A percentile compares a stretch with the other conserved stretches of the same genome.
These are phyloP conservation scores for Entamoeba moshkovskii DNA, from an alignment of 208 protist species.

Conservation along the genomic window DNA sequence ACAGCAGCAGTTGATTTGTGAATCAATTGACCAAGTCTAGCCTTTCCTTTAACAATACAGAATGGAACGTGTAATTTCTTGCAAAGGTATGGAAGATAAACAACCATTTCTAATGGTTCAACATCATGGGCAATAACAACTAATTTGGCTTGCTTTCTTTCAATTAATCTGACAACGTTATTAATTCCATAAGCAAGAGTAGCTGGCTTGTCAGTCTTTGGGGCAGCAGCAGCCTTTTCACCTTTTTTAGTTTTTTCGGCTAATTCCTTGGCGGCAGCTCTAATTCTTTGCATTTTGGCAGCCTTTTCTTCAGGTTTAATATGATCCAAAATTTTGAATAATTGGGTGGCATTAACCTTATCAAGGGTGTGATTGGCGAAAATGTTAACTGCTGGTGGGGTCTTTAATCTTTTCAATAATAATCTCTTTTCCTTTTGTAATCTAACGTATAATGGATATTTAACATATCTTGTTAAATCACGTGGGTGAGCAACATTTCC, in stretches of 20 bases:
- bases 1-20: conserved; percentile 81
- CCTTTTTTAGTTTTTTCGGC: conserved; percentile 53
- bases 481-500: not conserved
- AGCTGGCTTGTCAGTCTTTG: conserved; percentile 59
- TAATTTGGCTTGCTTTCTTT: conserved; percentile 90
- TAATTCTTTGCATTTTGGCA: conserved; percentile 74
- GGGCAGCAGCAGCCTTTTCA: conserved; percentile 31
- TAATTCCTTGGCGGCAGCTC: conserved; percentile 59
- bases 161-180: conserved; percentile 83
- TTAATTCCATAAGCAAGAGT: conserved; percentile 84
- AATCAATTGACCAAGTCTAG: conserved; percentile 80
- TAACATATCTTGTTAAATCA: conserved; percentile 87
- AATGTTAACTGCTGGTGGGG: conserved; percentile 72
- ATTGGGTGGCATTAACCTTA: conserved; percentile 26
- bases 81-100: conserved; percentile 95
- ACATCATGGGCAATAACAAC: conserved; percentile 99
- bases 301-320: conserved; percentile 60
- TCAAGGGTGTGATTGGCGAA: conserved; percentile 49
- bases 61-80: conserved; percentile 92
- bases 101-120: conserved; percentile 93
- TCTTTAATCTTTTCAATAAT: conserved; percentile 86
- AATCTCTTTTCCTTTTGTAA: conserved; percentile 89
- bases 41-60: conserved; percentile 96
- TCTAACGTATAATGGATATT: conserved; percentile 90
- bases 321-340: conserved; percentile 69